Evolutionary conservation across 2,329 filamentous ascomycete species (phyloP).

Genomic region (Alternaria dauci): DNA sequence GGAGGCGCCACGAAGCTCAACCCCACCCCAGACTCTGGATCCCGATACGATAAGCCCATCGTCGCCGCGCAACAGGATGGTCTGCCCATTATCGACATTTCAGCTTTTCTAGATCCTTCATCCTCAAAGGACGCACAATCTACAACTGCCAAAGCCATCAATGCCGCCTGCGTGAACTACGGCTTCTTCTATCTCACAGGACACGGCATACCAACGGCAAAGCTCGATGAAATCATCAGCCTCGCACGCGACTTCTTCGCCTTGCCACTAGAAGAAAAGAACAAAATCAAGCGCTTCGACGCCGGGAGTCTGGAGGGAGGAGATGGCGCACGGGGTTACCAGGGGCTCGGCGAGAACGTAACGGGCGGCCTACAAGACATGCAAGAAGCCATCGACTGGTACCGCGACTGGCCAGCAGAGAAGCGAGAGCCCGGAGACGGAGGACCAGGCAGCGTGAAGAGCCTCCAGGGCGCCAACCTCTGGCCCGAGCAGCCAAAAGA

Average conservation of each 20-base stretch:
- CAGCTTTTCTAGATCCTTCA: slow-evolving; percentile 44
- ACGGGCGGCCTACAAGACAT: slow-evolving; percentile 46
- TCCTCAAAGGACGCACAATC: slow-evolving; percentile 26
- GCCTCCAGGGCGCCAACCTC: slow-evolving; percentile 54
- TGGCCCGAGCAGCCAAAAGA: slow-evolving; percentile 50
- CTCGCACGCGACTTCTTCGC: slow-evolving; percentile 50
- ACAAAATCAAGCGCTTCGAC: slow-evolving; percentile 46
- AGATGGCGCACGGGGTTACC: slow-evolving; percentile 51
- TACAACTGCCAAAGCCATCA: slow-evolving; percentile 43
- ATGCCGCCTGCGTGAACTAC: slow-evolving; percentile 49
- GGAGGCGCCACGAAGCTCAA: slow-evolving; percentile 20
- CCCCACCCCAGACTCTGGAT: slow-evolving; percentile 26
- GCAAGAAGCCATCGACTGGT: slow-evolving; percentile 54
- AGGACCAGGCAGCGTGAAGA: slow-evolving; percentile 33
- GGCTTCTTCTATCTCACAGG: slow-evolving; percentile 57
- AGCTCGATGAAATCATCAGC: slow-evolving; percentile 38
- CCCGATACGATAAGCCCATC: slow-evolving; percentile 24
- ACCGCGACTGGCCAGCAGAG: slow-evolving; percentile 44
- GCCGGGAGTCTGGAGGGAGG: slow-evolving; percentile 43
- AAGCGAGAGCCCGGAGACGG: slow-evolving; percentile 23
- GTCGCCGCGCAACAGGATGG: slow-evolving; percentile 25
- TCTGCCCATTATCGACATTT: slow-evolving; percentile 55
- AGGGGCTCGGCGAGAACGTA: slow-evolving; percentile 50
- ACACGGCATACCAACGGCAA: slow-evolving; percentile 49
- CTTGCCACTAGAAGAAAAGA: slow-evolving; percentile 38